A percentile compares a stretch with the other conserved stretches of the same genome.
These are phyloP conservation scores for Aspergillus quadricinctus DNA, from an alignment of 2,329 filamentous ascomycete genomes.

Conservation along the genomic window DNA sequence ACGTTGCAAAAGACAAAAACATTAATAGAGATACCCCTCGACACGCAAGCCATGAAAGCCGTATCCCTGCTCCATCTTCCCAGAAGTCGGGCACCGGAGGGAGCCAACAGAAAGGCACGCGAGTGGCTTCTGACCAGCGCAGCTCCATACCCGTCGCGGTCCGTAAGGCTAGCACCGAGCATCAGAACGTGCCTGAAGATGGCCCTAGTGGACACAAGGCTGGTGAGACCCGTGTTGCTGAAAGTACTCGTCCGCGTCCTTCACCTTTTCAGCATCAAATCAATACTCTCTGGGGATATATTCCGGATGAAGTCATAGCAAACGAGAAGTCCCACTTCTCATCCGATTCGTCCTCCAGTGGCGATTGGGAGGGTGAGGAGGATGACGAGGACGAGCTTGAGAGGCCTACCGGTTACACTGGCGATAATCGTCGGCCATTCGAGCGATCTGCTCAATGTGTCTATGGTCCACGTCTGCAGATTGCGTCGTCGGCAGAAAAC, in stretches of 20 bases:
- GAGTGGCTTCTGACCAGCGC: constrained; percentile 5
- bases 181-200: neutral
- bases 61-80: constrained; percentile 3
- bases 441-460: constrained; percentile 4
- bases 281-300: neutral
- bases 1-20: neutral
- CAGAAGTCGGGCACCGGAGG: constrained; percentile 1
- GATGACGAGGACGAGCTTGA: constrained; percentile 35
- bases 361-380: constrained; percentile 6
- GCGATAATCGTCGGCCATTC: constrained; percentile 17
- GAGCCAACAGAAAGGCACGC: constrained; percentile 10
- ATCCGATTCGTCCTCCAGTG: constrained; percentile 6
- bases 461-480: constrained; percentile 22
- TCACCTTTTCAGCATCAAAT: constrained; percentile 2
- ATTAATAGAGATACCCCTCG: neutral
- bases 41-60: neutral
- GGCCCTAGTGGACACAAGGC: neutral
- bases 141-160: constrained; percentile 13
- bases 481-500: constrained; percentile 24
- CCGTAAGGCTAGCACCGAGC: constrained; percentile 7
- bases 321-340: neutral
- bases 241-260: constrained; percentile 1
- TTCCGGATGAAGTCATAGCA: neutral
- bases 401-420: constrained; percentile 18
- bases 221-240: constrained; percentile 4